These are phyloP conservation scores for Neonectria ditissima DNA, from an alignment of 2,329 filamentous ascomycete genomes.

Conservation along the genomic window DNA sequence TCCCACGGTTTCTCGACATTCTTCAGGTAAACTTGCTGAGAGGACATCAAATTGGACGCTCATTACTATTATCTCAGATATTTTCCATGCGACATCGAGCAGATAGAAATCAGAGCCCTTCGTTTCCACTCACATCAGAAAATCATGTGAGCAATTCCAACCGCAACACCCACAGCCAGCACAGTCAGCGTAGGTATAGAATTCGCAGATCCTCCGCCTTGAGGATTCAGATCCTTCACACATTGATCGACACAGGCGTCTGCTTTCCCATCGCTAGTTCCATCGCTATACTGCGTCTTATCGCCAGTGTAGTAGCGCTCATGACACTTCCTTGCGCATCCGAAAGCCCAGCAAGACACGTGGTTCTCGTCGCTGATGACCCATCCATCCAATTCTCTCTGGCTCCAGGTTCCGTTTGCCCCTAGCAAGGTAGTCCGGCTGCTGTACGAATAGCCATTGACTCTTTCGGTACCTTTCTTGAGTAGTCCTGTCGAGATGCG, in stretches of 20 bases:
- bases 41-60: neutral
- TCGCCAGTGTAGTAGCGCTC: conserved; percentile 35
- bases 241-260: conserved; percentile 34
- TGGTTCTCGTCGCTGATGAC: conserved; percentile 25
- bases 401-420: conserved; percentile 40
- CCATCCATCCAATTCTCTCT: conserved; percentile 38
- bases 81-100: too few relatives aligned
- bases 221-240: conserved; percentile 33
- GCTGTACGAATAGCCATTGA: conserved; percentile 38
- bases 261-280: conserved; percentile 20
- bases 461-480: conserved; percentile 26
- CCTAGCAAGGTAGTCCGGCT: conserved; percentile 25
- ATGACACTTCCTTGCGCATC: conserved; percentile 36
- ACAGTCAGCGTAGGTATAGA: too few relatives aligned
- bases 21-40: neutral
- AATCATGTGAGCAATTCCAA: too few relatives aligned
- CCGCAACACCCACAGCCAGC: too few relatives aligned
- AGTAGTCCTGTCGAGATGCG: conserved; percentile 32
- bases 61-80: neutral
- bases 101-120: too few relatives aligned
- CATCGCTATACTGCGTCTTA: conserved; percentile 28
- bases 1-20: neutral
- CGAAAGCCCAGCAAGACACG: conserved; percentile 38
- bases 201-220: neutral
- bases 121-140: too few relatives aligned